Evolutionary conservation across 176 grass and related monocot species (phyloP), one percentile per base, ranked within the genome.

Genomic region (Poa annua): DNA sequence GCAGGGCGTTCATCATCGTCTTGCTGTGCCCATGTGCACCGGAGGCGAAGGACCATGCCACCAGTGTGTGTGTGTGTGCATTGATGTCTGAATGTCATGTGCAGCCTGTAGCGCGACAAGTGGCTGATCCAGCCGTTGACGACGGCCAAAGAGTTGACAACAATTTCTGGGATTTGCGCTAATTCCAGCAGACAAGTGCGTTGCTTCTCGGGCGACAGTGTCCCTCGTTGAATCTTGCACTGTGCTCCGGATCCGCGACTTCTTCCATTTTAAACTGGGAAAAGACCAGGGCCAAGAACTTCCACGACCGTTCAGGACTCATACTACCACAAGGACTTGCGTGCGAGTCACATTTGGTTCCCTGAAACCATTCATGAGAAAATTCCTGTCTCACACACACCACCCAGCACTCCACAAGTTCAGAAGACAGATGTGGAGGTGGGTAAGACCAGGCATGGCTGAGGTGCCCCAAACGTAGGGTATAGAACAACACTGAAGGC

Each of bases 21-120:
- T 66, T 24, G 75, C 6, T 70, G 42, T 39, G 15, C 73, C 86
- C 55, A 74, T 56, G 48, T 84, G 71, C 85, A 57, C 66, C 74
- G 15, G 66, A 26, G 16, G 19, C 22, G 52, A 22, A 56, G 42
- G 47, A 51, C 34, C 67, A 8, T 49, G 60, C 16, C 52, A 2
- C n/a, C 2, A 4, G 22, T 45, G 39, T 50, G 26, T 6, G 12
- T 9, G 6, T 29, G 29, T 29, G 29, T 29, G 29, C 29, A 29
- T 2, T 29, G 29, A 29, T 29, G 29, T 29, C 39, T 8, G 38
- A 21, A 34, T 36, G 75, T 24, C 21, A 49, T 68, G 76, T 62
- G 56, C 38, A 4, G 8, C 47, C 8, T 48, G 12, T 39, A 33
- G 61, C 50, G 29, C 16, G 45, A 26, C 11, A 14, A 11, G 62